Evolutionary conservation across 768 basidiomycete genomes (phyloP), one percentile per base, ranked within the genome.

Genomic region (Tephrocybe sp.): DNA sequence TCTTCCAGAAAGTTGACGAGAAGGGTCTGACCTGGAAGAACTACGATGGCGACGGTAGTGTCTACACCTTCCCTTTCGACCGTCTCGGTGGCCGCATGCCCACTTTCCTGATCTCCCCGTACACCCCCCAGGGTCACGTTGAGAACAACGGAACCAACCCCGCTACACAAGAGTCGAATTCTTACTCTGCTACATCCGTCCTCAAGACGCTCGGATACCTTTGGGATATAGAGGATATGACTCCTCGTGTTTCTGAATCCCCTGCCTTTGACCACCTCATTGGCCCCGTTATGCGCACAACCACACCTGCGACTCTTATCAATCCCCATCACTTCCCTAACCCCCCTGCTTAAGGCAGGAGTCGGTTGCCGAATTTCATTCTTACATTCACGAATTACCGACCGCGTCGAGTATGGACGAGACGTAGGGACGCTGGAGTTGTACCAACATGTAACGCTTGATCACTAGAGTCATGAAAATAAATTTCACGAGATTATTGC

Each of bases 71-170:
- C 50, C 39, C 57, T 15, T 68, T 65, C 38, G 48, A 62, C 47
- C 62, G 64, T 21, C 56, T 63, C 21, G 65, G 66, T 24, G 57
- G 60, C 4, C 64, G 66, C 31, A 61, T 68, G 45, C 66, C 67
- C 11, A 61, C 61, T n/a, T 54, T 49, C 21, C 21, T 62, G 18
- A 50, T 64, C 27, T 66, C 64, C 8, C 47, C 63, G 15, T 66
- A 51, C 45, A 45, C 58, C 10, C 55, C 50, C 10, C 37, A 60
- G 49, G 60, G 61, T 4, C 45, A 49, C 25, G 45, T 63, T 38
- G 62, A 62, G 55, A 41, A 63, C 43, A 38, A 61, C 12, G 64
- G 64, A 15, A 59, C 50, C 24, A 64, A 65, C 48, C 41, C 41
- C 25, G 41, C 41, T 16, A 42, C 41, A 12, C 5, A 27, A 4